Percentiles rank a stretch among this genome's conserved stretches.
Conservation (phyloP, 108 stramenopile species). For the Nitzschia palea region DNA sequence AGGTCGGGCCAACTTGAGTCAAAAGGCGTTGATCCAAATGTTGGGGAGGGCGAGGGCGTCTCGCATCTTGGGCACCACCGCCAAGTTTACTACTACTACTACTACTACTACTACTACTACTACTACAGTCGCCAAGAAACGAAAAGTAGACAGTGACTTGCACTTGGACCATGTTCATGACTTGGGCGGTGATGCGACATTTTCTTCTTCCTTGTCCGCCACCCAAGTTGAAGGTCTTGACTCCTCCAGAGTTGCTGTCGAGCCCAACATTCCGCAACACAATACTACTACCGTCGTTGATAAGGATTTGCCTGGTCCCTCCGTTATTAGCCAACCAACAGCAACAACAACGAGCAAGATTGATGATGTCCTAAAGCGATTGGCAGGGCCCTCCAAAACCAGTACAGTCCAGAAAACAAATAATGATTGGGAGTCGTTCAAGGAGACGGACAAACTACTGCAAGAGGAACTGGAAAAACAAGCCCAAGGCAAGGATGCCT, state of each 20-base stretch:
- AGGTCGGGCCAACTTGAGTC: background rate
- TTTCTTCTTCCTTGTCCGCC: background rate
- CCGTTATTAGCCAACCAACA: too few species aligned
- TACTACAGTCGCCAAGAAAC: too few species aligned
- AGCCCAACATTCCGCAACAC: background rate
- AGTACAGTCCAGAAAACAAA: conserved; percentile 84
- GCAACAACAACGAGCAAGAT: conserved; percentile 24
- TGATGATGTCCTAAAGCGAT: conserved; percentile 65
- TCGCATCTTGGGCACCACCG: conserved; percentile 28
- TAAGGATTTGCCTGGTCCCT: too few species aligned
- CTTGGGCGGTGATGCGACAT: background rate
- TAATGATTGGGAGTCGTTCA: conserved; percentile 90
- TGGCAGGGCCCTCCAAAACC: conserved; percentile 68
- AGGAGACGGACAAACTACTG: conserved; percentile 57
- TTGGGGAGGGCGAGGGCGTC: conserved; percentile 51
- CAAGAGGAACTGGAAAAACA: conserved; percentile 79
- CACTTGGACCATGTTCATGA: too few species aligned
- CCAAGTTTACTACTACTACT: too few species aligned
- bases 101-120: too few species aligned
- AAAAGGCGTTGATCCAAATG: conserved; percentile 37
- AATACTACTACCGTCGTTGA: background rate
- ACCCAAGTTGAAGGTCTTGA: background rate
- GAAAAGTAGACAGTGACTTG: too few species aligned
- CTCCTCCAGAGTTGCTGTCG: background rate
- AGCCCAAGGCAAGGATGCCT: conserved; percentile 81